A percentile compares a stretch with the other conserved stretches of the same genome.
Evolutionary conservation across 2,329 filamentous ascomycete genomes (phyloP).

Genomic region (Penicillium sclerotigenum): DNA sequence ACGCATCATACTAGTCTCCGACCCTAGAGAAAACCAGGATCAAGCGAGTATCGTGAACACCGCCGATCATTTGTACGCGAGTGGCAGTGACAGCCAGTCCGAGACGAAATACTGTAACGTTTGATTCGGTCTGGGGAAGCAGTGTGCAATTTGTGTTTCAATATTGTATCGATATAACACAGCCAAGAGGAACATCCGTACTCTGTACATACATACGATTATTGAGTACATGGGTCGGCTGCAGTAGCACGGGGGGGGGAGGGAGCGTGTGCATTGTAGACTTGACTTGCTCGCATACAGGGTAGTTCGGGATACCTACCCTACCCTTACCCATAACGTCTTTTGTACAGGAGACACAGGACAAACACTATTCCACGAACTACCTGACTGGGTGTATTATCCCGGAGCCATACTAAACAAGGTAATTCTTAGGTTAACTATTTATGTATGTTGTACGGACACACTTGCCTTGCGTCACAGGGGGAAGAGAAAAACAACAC

Average conservation of each 20-base stretch:
- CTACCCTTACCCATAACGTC: neutral
- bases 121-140: neutral
- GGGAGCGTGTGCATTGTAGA: constrained; percentile 6
- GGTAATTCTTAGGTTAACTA: neutral
- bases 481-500: neutral
- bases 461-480: constrained; percentile 5
- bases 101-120: constrained; percentile 1
- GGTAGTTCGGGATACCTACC: constrained; percentile 1
- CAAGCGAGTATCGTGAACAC: neutral
- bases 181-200: constrained; percentile 3
- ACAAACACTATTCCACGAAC: no score
- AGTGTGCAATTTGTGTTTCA: neutral
- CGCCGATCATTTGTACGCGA: neutral
- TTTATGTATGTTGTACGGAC: neutral
- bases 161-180: neutral
- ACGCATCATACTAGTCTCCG: neutral
- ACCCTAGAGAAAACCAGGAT: neutral
- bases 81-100: constrained; percentile 4
- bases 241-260: neutral
- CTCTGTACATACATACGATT: neutral
- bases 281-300: neutral
- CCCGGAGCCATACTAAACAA: neutral
- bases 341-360: neutral
- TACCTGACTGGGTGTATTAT: neutral
- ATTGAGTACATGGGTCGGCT: neutral